Evolutionary conservation across 805 yeast genomes (phyloP).

Genomic region (Wickerhamomyces queroliae): DNA sequence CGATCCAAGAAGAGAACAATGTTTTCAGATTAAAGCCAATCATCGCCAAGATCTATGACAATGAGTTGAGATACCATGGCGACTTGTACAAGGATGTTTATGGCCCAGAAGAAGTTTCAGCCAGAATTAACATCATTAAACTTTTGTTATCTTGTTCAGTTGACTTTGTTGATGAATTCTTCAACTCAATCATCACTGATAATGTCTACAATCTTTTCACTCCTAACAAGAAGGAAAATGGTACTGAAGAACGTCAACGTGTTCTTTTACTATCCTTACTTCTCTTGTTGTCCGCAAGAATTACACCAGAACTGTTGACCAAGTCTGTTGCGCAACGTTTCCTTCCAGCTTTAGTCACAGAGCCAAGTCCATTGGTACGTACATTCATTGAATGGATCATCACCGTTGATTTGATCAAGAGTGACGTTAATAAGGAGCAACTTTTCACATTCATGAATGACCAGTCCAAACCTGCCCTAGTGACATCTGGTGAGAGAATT

Average conservation of each 20-base stretch:
- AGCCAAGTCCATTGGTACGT: constrained; percentile 75
- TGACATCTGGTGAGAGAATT: constrained; percentile 63
- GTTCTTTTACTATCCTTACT: constrained; percentile 50
- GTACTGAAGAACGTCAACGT: constrained; percentile 63
- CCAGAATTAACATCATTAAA: constrained; percentile 44
- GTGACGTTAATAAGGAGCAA: constrained; percentile 13
- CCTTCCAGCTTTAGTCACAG: constrained; percentile 40
- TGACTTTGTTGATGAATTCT: constrained; percentile 17
- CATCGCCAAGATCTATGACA: constrained; percentile 48
- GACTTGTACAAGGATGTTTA: constrained; percentile 42
- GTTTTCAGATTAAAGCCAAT: constrained; percentile 55
- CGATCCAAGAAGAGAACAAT: constrained; percentile 50
- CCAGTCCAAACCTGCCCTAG: constrained; percentile 31
- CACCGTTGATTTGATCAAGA: constrained; percentile 35
- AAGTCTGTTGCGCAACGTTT: constrained; percentile 23
- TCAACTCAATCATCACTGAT: constrained; percentile 21
- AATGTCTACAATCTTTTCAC: constrained; percentile 36
- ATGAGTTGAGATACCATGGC: constrained; percentile 29
- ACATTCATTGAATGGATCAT: constrained; percentile 76
- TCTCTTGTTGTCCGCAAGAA: constrained; percentile 34
- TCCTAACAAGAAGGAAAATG: constrained; percentile 56
- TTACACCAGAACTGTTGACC: constrained; percentile 21
- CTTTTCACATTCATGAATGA: constrained; percentile 27
- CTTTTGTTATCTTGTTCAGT: constrained; percentile 32
- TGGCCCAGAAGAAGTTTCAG: constrained; percentile 52